These are phyloP conservation scores for Cyanidioschyzon merolae DNA, from an alignment of 23 red algal genomes.

Conservation along the genomic window DNA sequence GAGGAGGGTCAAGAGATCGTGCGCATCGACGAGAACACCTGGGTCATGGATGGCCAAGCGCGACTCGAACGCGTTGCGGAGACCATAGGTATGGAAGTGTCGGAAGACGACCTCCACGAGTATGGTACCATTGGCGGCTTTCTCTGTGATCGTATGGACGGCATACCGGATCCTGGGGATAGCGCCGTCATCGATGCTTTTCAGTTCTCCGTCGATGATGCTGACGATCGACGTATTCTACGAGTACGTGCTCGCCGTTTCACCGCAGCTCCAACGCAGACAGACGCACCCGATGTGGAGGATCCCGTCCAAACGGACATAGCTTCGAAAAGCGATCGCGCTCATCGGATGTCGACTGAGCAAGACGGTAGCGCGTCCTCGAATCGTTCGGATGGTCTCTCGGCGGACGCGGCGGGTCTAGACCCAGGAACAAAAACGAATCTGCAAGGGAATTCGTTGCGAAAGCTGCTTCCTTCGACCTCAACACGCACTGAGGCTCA, in stretches of 20 bases:
- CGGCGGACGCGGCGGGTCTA: too few species aligned
- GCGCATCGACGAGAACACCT: conserved; percentile 23
- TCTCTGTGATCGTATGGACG: conserved; percentile 70
- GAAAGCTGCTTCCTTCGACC: too few species aligned
- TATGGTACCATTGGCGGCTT: conserved; percentile 95
- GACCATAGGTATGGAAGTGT: conserved; percentile 36
- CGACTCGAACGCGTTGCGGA: conserved; percentile 65
- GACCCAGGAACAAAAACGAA: too few species aligned
- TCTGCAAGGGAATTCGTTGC: too few species aligned
- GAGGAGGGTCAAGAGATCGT: conserved; percentile 42
- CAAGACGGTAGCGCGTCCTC: too few species aligned
- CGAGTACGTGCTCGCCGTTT: conserved; percentile 34
- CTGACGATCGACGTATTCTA: conserved; percentile 84
- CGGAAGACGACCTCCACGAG: conserved; percentile 73
- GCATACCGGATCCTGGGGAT: conserved; percentile 66
- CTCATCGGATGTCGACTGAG: not conserved
- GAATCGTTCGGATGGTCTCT: too few species aligned
- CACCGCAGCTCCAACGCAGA: not conserved
- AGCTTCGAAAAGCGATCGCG: not conserved
- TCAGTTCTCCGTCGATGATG: conserved; percentile 50
- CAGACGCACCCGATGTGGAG: not conserved
- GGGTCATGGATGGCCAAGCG: conserved; percentile 59
- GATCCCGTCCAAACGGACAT: not conserved
- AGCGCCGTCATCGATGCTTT: conserved; percentile 37
- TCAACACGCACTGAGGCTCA: too few species aligned